Evolutionary conservation across 176 grass and related monocot genomes (phyloP), one percentile per base, ranked within the genome.

Genomic region (Tillandsia leiboldiana): DNA sequence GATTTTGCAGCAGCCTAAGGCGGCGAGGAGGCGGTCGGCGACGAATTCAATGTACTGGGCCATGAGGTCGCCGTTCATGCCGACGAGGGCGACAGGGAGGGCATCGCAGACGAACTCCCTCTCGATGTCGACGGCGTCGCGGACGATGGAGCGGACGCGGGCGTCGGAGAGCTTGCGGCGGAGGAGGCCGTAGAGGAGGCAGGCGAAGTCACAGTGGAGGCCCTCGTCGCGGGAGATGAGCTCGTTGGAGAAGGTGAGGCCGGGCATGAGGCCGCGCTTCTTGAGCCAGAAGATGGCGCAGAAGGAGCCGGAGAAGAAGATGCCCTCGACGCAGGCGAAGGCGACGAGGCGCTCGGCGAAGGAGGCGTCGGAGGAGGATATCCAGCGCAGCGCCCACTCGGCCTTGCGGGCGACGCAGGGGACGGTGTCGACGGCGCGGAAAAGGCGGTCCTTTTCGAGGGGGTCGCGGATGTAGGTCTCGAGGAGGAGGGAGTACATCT

Each of bases 271-370:
- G 0, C 92, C 88, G 0, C 88, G 83, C 81, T 96, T 96, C 81
- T 96, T 96, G 66, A 96, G 88, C 92, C 92, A 96, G 78, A 96
- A 96, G 66, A 96, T 96, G 53, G 92, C 72, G 75, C 88, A 96
- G 70, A 96, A 96, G 51, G 92, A 96, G 56, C 92, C 88, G 11
- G 92, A 96, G 86, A 96, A 96, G 83, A 96, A 96, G 68, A 96
- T 89, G 0, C 92, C 92, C 76, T 96, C 88, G 9, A 96, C 86
- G 69, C 86, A 91, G 9, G 92, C 86, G 69, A 96, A 96, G 0
- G 83, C 92, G 2, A 96, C 88, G 58, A 96, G 59, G 52, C 92
- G 78, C 73, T 96, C 92, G 0, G 86, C 92, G 57, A 91, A 96
- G 70, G 75, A 80, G 7, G 33, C 33, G 62, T 92, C 86, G 1